Percentiles rank a stretch among this genome's conserved stretches.
phyloP scores from a whole-genome alignment of 352 stramenopile species.

The Globisporangium irregulare region DNA sequence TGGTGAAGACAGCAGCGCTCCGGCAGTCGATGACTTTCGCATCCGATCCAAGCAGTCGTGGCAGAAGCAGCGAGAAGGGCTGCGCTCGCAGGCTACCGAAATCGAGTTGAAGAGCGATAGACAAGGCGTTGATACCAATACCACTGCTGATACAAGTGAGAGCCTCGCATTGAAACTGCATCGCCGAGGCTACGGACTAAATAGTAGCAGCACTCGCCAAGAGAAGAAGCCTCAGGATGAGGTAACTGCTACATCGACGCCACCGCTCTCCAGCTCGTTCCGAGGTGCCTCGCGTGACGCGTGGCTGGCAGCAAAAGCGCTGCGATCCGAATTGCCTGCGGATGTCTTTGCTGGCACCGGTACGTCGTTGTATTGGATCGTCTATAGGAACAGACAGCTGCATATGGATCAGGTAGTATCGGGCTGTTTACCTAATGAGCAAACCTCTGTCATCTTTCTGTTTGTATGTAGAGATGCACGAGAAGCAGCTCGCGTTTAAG shows the following conservation, averaged over 20 bases:
- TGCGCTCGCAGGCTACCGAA: conserved; percentile 30
- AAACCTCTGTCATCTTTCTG: background rate
- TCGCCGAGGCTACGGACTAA: conserved; percentile 50
- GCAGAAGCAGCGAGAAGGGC: conserved; percentile 46
- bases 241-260: background rate
- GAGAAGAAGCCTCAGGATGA: background rate
- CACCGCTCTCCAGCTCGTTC: conserved; percentile 26
- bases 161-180: conserved; percentile 48
- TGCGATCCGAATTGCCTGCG: conserved; percentile 22
- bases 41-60: conserved; percentile 62
- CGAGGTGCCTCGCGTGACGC: conserved; percentile 25
- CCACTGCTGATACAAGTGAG: conserved; percentile 2
- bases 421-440: background rate
- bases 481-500: conserved; percentile 21
- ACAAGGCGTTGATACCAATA: background rate
- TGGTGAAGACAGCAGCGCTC: conserved; percentile 7
- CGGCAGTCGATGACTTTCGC: conserved; percentile 31
- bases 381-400: background rate
- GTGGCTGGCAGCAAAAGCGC: conserved; percentile 25
- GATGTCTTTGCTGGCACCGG: conserved; percentile 9
- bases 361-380: background rate
- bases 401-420: background rate
- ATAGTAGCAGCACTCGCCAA: conserved; percentile 12
- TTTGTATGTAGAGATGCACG: conserved; percentile 3
- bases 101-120: conserved; percentile 16